phyloP scores from a whole-genome alignment of 805 yeast genomes.

The Cyberlindnera galapagoensis region DNA sequence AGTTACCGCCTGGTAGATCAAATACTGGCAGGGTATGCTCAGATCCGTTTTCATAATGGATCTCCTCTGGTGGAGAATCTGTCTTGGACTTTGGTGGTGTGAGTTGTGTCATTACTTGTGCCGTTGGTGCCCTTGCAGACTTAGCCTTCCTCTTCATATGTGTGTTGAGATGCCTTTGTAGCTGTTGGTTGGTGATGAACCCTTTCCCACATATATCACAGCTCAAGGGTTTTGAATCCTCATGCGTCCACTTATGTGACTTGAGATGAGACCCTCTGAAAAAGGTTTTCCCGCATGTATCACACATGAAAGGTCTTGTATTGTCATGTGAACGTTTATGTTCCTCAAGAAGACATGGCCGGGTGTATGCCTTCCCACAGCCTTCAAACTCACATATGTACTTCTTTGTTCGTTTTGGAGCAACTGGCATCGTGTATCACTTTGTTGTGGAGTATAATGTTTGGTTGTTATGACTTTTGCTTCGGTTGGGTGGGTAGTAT shows the following conservation, averaged over 20 bases:
- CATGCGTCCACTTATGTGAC: constrained; percentile 70
- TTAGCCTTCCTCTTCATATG: constrained; percentile 28
- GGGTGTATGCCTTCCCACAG: constrained; percentile 47
- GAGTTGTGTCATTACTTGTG: too few species aligned
- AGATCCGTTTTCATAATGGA: too few species aligned
- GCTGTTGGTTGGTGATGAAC: constrained; percentile 51
- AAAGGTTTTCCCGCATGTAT: constrained; percentile 54
- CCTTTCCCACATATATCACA: constrained; percentile 57
- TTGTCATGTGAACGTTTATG: constrained; percentile 69
- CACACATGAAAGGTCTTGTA: constrained; percentile 67
- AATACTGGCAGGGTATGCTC: too few species aligned
- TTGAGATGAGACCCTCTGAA: constrained; percentile 70
- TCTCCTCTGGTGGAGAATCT: too few species aligned
- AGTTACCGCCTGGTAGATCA: too few species aligned
- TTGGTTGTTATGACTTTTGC: too few species aligned
- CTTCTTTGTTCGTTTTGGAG: constrained; percentile 28
- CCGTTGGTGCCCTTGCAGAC: too few species aligned
- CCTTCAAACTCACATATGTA: constrained; percentile 38
- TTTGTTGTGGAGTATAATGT: too few species aligned
- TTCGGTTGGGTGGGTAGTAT: too few species aligned
- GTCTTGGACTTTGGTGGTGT: too few species aligned
- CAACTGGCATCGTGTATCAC: too few species aligned
- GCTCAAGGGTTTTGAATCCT: constrained; percentile 45
- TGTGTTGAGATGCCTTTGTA: constrained; percentile 52
- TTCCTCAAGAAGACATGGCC: constrained; percentile 54